Base-by-base conservation (phyloP, 106 monocot species). In the Dioscorea dumetorum region DNA sequence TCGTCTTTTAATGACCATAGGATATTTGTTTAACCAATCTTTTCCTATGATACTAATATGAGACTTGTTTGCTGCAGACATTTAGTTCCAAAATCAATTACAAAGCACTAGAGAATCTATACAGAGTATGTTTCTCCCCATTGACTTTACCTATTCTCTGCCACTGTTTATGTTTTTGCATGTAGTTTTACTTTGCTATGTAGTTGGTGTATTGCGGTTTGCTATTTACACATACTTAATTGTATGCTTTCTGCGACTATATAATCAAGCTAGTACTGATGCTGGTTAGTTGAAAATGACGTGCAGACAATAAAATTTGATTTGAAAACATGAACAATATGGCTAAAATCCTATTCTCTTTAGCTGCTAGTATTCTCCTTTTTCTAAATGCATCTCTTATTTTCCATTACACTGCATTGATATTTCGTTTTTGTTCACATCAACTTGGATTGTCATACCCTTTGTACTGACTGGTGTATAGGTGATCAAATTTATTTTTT, bases 51-150 rank as follows among this genome's bases (percentile, higher is more conserved):
- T 58, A 57, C 28, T 1, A 16, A 33, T n/a, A 14, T 58, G n/a
- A 48, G 21, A 12, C 28, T 33, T 33, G 32, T 66, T 73, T 2
- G 17, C 62, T 74, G 67, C 83, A 94, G 90, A 56, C 82, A 1
- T 74, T 82, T 67, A 80, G 80, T 60, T 90, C 90, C 60, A 94
- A 67, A 70, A 73, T 94, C 54, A 94, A 90, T 74, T 80, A 78
- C 21, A 82, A 83, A 60, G 94, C 78, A 61, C 71, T 94, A 50
- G 82, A 82, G 31, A 19, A 60, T 23, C 66, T 87, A 13, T 87
- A 82, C 76, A 71, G 62, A 70, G 94, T 94, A 90, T 69, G 84
- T 77, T 50, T 63, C 52, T 73, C 54, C 24, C 19, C 8, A 58
- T 72, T 11, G 28, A 28, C 28, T 28, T 28, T 28, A 28, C 28